Conservation (phyloP, 108 stramenopile genomes). For the Parmales sp. region DNA sequence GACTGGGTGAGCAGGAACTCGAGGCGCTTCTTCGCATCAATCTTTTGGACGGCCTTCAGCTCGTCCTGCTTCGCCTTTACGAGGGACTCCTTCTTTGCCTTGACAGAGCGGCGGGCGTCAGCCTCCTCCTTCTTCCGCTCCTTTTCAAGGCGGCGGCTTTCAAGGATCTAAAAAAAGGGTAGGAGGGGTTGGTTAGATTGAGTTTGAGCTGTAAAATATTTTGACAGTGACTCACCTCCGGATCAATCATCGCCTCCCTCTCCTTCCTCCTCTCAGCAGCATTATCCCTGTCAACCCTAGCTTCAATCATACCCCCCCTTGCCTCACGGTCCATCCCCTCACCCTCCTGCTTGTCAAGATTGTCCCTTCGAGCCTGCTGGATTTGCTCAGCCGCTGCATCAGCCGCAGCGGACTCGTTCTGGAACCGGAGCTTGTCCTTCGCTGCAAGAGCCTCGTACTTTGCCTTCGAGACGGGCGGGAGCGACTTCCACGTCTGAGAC, state of each 20-base stretch:
- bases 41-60: conserved; percentile 24
- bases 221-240: background rate
- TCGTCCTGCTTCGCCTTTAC: conserved; percentile 47
- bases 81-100: conserved; percentile 40
- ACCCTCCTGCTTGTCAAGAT: conserved; percentile 40
- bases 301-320: conserved; percentile 45
- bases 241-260: conserved; percentile 1
- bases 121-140: conserved; percentile 36
- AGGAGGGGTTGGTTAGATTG: background rate
- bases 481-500: conserved; percentile 44
- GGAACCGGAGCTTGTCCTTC: conserved; percentile 55
- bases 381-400: conserved; percentile 43
- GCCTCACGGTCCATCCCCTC: conserved; percentile 29
- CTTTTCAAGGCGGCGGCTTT: conserved; percentile 3
- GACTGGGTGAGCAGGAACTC: conserved; percentile 89
- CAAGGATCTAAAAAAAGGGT: background rate
- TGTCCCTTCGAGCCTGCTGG: conserved; percentile 45
- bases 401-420: conserved; percentile 54
- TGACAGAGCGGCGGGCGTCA: conserved; percentile 45
- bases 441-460: conserved; percentile 49
- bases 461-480: conserved; percentile 26
- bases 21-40: conserved; percentile 56
- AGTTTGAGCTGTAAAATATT: background rate
- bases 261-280: conserved; percentile 16
- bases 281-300: no score